A percentile compares a stretch with the other conserved stretches of the same genome.
These are phyloP conservation scores for Ormosia semicastrata DNA, from an alignment of 306 rosid species.

Conservation along the genomic window DNA sequence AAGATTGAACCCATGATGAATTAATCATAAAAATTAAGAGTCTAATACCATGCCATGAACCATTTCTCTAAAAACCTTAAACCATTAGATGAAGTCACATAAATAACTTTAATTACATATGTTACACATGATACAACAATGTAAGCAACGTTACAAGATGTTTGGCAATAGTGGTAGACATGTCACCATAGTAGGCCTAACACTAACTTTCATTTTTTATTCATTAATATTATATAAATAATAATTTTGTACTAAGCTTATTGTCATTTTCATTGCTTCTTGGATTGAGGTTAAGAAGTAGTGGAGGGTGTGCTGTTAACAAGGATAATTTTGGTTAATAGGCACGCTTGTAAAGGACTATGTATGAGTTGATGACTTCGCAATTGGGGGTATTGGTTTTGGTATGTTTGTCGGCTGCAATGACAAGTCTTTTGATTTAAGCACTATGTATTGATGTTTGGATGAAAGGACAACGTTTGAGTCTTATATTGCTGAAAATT, in stretches of 20 bases:
- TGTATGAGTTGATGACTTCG: background rate
- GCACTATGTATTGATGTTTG: background rate
- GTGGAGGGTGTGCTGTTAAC: conserved; percentile 49
- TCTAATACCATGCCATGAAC: no score
- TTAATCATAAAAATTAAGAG: no score
- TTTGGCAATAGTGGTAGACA: conserved; percentile 36
- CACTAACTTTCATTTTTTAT: background rate
- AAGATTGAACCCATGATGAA: no score
- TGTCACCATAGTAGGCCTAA: conserved; percentile 44
- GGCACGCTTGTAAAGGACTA: conserved; percentile 8
- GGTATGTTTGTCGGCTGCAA: conserved; percentile 38
- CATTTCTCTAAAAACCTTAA: no score
- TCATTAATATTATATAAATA: background rate
- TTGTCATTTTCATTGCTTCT: background rate
- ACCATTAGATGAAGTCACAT: no score
- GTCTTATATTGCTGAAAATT: no score
- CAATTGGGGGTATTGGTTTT: background rate
- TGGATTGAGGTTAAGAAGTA: conserved; percentile 15
- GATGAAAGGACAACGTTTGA: background rate
- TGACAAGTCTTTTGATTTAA: background rate
- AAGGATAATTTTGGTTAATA: conserved; percentile 27
- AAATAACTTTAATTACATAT: no score
- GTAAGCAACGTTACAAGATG: conserved; percentile 4
- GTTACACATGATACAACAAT: background rate
- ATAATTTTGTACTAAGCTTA: background rate